Base-by-base conservation (phyloP, 2,329 filamentous ascomycete genomes). In the Cladosporium velox region DNA sequence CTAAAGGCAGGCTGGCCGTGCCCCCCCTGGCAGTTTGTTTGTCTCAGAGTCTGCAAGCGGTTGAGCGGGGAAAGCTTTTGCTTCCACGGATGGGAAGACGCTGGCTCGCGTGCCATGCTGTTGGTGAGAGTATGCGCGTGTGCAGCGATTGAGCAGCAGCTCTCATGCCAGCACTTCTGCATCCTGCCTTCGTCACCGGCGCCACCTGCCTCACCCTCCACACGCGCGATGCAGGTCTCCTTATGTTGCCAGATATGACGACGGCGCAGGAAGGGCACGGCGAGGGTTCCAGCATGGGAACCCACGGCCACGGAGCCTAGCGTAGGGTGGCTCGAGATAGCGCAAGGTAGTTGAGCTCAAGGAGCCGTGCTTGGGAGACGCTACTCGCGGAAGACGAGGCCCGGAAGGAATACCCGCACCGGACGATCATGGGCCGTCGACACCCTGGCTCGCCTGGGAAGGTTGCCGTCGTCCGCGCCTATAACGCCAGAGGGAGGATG, bases 181-280 rank as follows among this genome's bases (percentile, higher is more conserved):
- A 30, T 30, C 26, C 15, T 41, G 52, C 28, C 26, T n/a, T 60
- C 58, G 38, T 60, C 41, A 32, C 21, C 58, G 15, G 34, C 55
- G 55, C 34, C 34, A 60, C 58, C 38, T 44, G 58, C 58, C 26
- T 60, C 38, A 34, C 15, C 24, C 24, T 10, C 38, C 26, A 44
- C 38, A 44, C 35, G 24, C 15, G 24, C 24, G n/a, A 26, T 44
- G 64, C 58, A 44, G 58, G 24, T 44, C 41, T 60, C 32, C 55
- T 58, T 41, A 28, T 41, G 55, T 41, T 21, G 32, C 55, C 58
- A 49, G 58, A 49, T n/a, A 60, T 60, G 58, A 60, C 38, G 58
- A 49, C 15, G 58, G 24, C 58, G 35, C 58, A 60, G 58, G 28
- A 55, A 30, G 28, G 15, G 52, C 28, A 34, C 30, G 18, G 4